Evolutionary conservation across 2,329 filamentous ascomycete genomes (phyloP), one percentile per base, ranked within the genome.

Genomic region (Botrytis fabae): DNA sequence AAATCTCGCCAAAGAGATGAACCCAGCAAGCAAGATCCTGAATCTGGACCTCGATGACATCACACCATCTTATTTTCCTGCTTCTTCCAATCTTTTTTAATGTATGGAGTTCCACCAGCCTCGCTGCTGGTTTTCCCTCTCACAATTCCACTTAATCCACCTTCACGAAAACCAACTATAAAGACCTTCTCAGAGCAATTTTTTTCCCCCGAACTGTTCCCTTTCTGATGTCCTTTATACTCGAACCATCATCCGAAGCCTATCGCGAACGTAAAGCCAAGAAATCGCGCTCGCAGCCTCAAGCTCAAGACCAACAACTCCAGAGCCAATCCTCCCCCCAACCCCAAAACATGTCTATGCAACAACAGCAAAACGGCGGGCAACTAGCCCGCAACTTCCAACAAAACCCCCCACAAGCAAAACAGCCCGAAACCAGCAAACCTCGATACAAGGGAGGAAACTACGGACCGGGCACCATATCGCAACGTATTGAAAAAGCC

Each of bases 1-100:
- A 57, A 57, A 18, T 57, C 65, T 68, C 65, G 48, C 35, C 65
- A 68, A 57, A 65, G 18, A 54, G 46, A 38, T 42, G 70, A 44
- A 46, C 32, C n/a, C 46, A 48, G 32, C 59, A 64, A 48, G 70
- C 62, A 68, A 59, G 70, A 72, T 72, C 62, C 42, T 72, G 70
- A 46, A 72, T 51, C 62, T 72, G 48, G 62, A 46, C 62, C 62
- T 68, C 61, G 46, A 72, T 72, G 70, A 72, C 70, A 72, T 72
- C 70, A 72, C 70, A 68, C 46, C 44, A 14, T 40, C 25, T 46
- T 59, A n/a, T 59, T 66, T 72, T 72, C 70, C 42, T 72, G 70
- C 48, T 54, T 72, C 62, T 42, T 70, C 16, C 54, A 48, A 59
- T 59, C 9, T 46, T 68, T 68, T 54, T 42, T 46, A 59, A 72